A percentile compares a stretch with the other conserved stretches of the same genome.
Conservation (phyloP, 1,139 yeast species). For the Candida tropicalis region DNA sequence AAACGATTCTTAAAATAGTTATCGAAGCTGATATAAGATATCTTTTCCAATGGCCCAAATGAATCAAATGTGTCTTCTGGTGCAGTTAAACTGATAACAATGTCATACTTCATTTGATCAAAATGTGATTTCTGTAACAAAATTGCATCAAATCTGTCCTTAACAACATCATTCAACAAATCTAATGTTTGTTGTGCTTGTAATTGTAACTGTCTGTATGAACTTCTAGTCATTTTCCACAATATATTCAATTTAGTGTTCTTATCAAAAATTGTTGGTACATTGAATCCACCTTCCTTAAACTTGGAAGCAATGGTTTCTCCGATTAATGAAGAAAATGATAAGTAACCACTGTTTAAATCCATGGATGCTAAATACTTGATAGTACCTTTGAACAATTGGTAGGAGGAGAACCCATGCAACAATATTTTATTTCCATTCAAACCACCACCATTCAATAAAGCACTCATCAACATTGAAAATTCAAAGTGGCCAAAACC, state of each 20-base stretch:
- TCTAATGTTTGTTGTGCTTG: conserved; percentile 71
- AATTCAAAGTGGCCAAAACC: conserved; percentile 96
- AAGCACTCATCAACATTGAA: conserved; percentile 75
- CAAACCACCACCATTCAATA: conserved; percentile 82
- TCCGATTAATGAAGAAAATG: conserved; percentile 62
- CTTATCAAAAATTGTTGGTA: conserved; percentile 78
- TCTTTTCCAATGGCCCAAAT: conserved; percentile 74
- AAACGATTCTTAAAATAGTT: conserved; percentile 65
- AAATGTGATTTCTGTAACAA: conserved; percentile 65
- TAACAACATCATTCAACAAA: conserved; percentile 74
- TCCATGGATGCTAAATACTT: conserved; percentile 81
- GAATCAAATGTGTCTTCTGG: conserved; percentile 42
- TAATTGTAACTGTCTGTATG: conserved; percentile 62
- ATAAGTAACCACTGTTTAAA: conserved; percentile 63
- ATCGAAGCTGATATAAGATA: conserved; percentile 71
- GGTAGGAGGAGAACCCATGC: conserved; percentile 90
- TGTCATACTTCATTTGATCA: conserved; percentile 66
- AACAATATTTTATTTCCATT: conserved; percentile 74
- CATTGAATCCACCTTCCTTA: conserved; percentile 61
- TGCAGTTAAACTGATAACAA: conserved; percentile 52
- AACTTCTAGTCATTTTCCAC: conserved; percentile 77
- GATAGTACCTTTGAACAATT: conserved; percentile 84
- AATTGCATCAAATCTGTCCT: conserved; percentile 85
- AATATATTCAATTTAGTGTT: conserved; percentile 73
- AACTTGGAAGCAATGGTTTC: conserved; percentile 51